Evolutionary conservation across 306 rosid species (phyloP), one percentile per base, ranked within the genome.

Genomic region (Cicer bijugum): DNA sequence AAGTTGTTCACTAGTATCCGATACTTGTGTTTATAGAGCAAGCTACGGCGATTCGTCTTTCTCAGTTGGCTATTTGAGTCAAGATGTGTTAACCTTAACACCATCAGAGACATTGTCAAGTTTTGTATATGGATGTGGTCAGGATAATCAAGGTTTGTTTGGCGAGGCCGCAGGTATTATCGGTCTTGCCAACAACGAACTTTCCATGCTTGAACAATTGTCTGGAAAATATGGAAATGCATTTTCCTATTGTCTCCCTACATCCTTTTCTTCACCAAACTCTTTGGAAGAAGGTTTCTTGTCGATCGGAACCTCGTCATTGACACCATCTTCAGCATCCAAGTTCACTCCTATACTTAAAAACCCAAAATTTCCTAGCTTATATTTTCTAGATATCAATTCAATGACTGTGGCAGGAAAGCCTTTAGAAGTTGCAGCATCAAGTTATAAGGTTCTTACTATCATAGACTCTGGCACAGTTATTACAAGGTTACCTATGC

Each of bases 381-480:
- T 89, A 14, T 89, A 89, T 39, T 75, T 83, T 40, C 10, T 89
- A 16, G 75, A 72, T 15, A 58, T 89, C 42, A 64, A 72, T 3
- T 11, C 82, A 6, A 79, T 89, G 5, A 81, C 79, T 0, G 89
- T 89, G 50, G 89, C 85, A 17, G 80, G 85, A 37, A 84, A 11
- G 65, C 89, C 86, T 48, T 14, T 89, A 0, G 80, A 16, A 19
- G 78, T 85, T 16, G 47, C 84, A 42, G 75, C 86, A 8, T 77
- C 84, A 5, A 77, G 81, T n/a, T 88, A 88, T 79, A 80, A 65
- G 46, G 89, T 77, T n/a, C 86, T 82, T 9, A 86, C 90, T 1
- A 79, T 86, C 58, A 86, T 89, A n/a, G 93, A 89, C 63, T 84
- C 93, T 6, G 93, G 93, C 35, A 89, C 93, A 4, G 87, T 89